These are phyloP conservation scores for Pseudogymnoascus sp. DNA, from an alignment of 2,329 filamentous ascomycete genomes.

Conservation along the genomic window DNA sequence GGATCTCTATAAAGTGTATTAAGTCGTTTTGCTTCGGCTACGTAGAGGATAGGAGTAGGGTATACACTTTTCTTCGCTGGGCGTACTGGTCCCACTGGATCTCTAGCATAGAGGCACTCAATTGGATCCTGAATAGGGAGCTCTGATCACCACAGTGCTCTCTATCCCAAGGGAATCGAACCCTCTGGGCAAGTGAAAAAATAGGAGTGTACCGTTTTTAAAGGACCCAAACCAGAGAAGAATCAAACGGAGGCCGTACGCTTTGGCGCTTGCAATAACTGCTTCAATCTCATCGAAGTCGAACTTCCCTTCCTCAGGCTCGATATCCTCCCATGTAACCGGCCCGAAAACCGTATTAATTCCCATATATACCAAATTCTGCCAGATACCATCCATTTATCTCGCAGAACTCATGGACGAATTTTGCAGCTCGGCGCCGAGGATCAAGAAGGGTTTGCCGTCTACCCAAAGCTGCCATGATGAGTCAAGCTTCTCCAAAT, in stretches of 20 bases:
- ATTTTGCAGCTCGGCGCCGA: conserved; percentile 39
- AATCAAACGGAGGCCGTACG: conserved; percentile 32
- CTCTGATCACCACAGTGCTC: no score
- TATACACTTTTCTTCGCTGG: no score
- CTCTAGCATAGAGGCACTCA: no score
- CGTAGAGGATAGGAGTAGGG: no score
- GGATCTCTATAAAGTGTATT: no score
- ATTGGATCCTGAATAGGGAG: no score
- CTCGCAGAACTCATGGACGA: conserved; percentile 36
- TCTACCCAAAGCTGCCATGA: conserved; percentile 33
- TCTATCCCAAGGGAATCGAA: no score
- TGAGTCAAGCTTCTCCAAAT: not conserved
- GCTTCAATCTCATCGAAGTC: conserved; percentile 35
- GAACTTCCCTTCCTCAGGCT: conserved; percentile 36
- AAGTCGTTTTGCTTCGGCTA: no score
- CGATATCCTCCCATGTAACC: conserved; percentile 39
- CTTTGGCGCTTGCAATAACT: conserved; percentile 30
- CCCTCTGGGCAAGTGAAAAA: not conserved
- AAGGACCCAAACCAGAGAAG: conserved; percentile 40
- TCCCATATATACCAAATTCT: conserved; percentile 32
- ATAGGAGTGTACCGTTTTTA: conserved; percentile 33
- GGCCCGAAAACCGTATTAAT: conserved; percentile 38
- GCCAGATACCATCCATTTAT: conserved; percentile 37
- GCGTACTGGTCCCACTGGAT: no score
- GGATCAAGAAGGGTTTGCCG: conserved; percentile 36